Base-by-base conservation (phyloP, 371 early-diverging fungal genomes). In the Rhizopus stolonifer region DNA sequence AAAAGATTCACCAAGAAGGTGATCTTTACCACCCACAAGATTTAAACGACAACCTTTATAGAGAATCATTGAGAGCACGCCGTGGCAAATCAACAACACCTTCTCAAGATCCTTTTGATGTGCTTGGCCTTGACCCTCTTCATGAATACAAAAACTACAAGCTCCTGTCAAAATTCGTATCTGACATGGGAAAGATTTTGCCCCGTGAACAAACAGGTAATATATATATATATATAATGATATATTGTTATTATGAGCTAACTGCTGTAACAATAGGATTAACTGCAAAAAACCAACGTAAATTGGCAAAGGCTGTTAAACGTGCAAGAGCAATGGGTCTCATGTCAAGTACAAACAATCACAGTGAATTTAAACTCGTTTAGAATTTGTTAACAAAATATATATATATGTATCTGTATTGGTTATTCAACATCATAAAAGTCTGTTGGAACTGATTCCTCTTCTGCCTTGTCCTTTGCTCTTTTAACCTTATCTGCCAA, bases 141-240 rank as follows among this genome's bases (percentile, higher is more conserved):
- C 69, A 77, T 43, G 82, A 87, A 69, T 92, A 88, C 72, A 90
- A 91, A 74, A 88, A 91, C 62, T 72, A 67, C n/a, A 61, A 60
- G 25, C 58, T 91, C 21, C 65, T 93, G 54, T 78, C 86, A 31
- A 67, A 80, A 56, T 93, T 87, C 61, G 83, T 93, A 34, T 84
- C 91, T 13, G 88, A 88, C 21, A 83, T 89, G 70, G 93, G 93
- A 39, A 83, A 83, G 54, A 90, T 93, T 52, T 74, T 85, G 58
- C 91, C 91, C 46, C 71, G 89, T 54, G 65, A 79, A 52, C 80
- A 87, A 58, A 91, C 91, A 7, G 88, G 84, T 66, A n/a, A n/a
- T n/a, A n/a, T n/a, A n/a, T n/a, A n/a, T n/a, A n/a, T n/a, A n/a
- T n/a, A n/a, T n/a, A n/a, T n/a, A n/a, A n/a, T n/a, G n/a, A n/a